Evolutionary conservation across 176 grass and related monocot species (phyloP).

Genomic region (bread wheat (Triticum aestivum)): DNA sequence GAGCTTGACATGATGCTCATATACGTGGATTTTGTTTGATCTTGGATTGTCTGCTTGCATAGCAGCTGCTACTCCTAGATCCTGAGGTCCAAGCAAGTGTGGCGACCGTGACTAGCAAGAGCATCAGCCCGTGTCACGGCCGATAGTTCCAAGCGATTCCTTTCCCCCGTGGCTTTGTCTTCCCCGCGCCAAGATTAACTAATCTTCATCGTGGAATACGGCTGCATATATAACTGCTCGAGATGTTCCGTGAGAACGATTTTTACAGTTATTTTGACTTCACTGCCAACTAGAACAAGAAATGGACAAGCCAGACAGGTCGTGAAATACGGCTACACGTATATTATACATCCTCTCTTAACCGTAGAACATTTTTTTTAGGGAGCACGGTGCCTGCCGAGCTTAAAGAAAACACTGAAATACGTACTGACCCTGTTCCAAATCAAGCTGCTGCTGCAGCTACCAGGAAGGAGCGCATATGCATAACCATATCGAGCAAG

Average conservation of each 20-base stretch:
- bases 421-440: not conserved
- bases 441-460: conserved; percentile 24
- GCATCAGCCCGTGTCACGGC: not conserved
- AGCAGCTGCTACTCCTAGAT: not conserved
- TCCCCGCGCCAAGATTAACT: not conserved
- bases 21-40: not conserved
- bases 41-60: not conserved
- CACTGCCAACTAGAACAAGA: not conserved
- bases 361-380: not conserved
- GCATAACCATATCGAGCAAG: not conserved
- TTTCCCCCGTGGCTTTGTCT: not conserved
- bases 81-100: not conserved
- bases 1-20: not conserved
- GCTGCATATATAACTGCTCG: not conserved
- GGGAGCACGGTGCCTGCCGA: not conserved
- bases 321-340: not conserved
- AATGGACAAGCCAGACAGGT: not conserved
- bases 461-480: conserved; percentile 27
- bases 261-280: not conserved
- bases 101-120: conserved; percentile 15
- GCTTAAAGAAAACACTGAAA: not conserved
- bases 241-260: not conserved
- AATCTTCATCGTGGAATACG: not conserved
- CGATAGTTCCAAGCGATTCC: conserved; percentile 11
- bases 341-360: not conserved